phyloP scores from a whole-genome alignment of 129 eudicot genomes.

The Heracleum sosnowskyi region DNA sequence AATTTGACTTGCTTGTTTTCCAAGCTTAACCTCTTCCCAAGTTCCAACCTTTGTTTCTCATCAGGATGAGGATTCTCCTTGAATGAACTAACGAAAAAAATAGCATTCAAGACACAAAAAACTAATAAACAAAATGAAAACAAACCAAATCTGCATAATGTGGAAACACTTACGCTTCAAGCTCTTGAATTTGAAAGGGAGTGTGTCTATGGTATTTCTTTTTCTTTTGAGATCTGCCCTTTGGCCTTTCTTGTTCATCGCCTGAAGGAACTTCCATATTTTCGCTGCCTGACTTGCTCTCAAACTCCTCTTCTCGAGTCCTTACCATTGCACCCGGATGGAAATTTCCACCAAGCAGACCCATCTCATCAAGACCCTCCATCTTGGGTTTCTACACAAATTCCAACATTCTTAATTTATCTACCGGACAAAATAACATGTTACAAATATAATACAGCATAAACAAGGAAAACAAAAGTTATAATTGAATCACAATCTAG shows the following conservation, averaged over 20 bases:
- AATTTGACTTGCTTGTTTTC: conserved; percentile 74
- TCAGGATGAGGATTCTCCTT: conserved; percentile 81
- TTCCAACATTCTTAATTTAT: background rate
- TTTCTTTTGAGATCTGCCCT: conserved; percentile 34
- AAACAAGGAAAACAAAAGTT: background rate
- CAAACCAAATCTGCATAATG: background rate
- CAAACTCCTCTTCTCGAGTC: conserved; percentile 54
- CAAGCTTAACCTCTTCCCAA: conserved; percentile 61
- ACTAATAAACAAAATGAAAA: background rate
- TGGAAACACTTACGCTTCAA: conserved; percentile 48
- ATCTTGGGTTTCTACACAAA: conserved; percentile 49
- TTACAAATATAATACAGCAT: background rate
- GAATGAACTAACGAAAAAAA: conserved; percentile 38
- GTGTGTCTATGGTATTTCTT: conserved; percentile 74
- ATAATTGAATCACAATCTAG: background rate
- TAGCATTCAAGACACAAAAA: background rate
- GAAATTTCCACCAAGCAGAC: conserved; percentile 43
- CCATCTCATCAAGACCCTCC: conserved; percentile 64
- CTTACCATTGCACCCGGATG: conserved; percentile 38
- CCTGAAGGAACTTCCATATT: conserved; percentile 66
- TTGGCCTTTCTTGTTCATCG: conserved; percentile 44
- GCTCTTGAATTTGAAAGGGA: conserved; percentile 75
- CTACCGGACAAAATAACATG: background rate
- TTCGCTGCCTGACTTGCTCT: conserved; percentile 68
- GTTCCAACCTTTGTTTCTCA: conserved; percentile 68